Conservation (phyloP, 164 flowering plant species). For the Berberis vulgaris region DNA sequence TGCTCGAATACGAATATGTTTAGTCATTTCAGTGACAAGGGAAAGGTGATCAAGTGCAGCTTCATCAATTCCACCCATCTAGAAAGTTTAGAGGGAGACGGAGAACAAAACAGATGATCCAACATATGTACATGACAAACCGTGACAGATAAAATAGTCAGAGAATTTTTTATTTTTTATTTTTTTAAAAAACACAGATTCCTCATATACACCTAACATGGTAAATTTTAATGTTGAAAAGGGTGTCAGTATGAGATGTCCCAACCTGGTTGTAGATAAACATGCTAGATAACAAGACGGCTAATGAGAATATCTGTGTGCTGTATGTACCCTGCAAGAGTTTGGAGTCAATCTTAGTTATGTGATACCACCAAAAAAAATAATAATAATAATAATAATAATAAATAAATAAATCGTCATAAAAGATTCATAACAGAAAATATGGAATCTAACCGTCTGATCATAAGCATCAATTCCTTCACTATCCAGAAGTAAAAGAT, state of each 20-base stretch:
- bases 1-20: constrained; percentile 95
- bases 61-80: constrained; percentile 99
- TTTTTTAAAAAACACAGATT: too few species aligned
- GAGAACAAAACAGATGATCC: neutral
- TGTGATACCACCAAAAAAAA: too few species aligned
- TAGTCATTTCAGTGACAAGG: constrained; percentile 98
- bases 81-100: constrained; percentile 2
- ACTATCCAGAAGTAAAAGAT: too few species aligned
- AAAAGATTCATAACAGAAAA: neutral
- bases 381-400: too few species aligned
- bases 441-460: constrained; percentile 58
- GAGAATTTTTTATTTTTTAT: too few species aligned
- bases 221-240: too few species aligned
- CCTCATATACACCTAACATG: too few species aligned
- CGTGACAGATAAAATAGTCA: neutral
- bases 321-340: constrained; percentile 85
- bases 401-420: too few species aligned
- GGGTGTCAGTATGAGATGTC: neutral
- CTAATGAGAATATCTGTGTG: constrained; percentile 94
- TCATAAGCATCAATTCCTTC: constrained; percentile 99
- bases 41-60: constrained; percentile 96
- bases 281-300: constrained; percentile 94
- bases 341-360: too few species aligned
- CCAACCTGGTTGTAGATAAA: constrained; percentile 95
- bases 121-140: neutral